phyloP scores from a whole-genome alignment of 208 protist species.

The Spongospora subterranea region DNA sequence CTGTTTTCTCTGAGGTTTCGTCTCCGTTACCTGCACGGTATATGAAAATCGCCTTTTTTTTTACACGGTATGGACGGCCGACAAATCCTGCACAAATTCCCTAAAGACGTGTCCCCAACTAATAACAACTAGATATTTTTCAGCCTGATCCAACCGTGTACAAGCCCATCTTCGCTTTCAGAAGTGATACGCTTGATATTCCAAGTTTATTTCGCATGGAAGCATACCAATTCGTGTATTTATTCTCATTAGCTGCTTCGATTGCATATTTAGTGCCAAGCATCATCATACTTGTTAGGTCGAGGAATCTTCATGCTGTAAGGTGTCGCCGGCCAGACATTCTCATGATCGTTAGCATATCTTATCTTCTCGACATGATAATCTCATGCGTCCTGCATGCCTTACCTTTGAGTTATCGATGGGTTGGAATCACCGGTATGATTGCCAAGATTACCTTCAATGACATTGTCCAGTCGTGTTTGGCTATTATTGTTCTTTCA shows the following conservation, averaged over 20 bases:
- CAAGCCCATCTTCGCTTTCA: too few relatives aligned
- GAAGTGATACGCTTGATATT: too few relatives aligned
- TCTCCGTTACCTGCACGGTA: too few relatives aligned
- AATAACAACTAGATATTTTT: too few relatives aligned
- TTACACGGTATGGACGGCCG: too few relatives aligned
- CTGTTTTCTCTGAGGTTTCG: too few relatives aligned
- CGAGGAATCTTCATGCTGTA: not conserved
- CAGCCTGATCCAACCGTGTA: too few relatives aligned
- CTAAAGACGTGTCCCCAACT: too few relatives aligned
- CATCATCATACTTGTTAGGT: not conserved
- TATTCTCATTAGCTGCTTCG: not conserved
- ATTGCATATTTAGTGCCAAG: not conserved
- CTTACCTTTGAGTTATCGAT: not conserved
- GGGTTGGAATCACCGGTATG: slow-evolving; percentile 6
- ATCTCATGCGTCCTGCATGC: not conserved
- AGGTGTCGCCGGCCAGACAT: slow-evolving; percentile 31
- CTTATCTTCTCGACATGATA: not conserved
- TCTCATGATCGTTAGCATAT: not conserved
- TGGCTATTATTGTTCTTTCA: slow-evolving; percentile 18
- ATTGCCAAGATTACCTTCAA: not conserved
- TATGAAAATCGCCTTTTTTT: too few relatives aligned
- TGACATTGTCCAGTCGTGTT: slow-evolving; percentile 28
- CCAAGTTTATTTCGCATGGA: too few relatives aligned
- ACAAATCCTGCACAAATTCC: too few relatives aligned
- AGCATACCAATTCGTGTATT: not conserved